Evolutionary conservation across 805 yeast genomes (phyloP).

Genomic region (Zygosaccharomyces lentus): DNA sequence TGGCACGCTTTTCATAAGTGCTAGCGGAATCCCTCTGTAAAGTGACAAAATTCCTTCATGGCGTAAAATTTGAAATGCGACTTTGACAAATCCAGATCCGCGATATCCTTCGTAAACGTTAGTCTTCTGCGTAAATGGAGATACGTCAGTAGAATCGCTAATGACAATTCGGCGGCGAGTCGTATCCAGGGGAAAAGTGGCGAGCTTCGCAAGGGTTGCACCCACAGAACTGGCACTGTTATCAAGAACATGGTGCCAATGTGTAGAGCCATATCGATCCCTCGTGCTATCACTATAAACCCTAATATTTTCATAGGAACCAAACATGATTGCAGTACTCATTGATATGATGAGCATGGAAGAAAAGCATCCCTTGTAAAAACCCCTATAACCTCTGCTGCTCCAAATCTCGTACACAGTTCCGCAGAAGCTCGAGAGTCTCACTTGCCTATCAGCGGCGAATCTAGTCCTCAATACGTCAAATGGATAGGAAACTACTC

Average conservation of each 20-base stretch:
- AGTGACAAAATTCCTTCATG: constrained; percentile 64
- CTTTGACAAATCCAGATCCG: constrained; percentile 26
- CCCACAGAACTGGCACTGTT: constrained; percentile 66
- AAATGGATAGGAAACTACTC: constrained; percentile 76
- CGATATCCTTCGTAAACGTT: constrained; percentile 20
- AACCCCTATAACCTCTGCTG: constrained; percentile 43
- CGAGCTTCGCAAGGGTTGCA: constrained; percentile 66
- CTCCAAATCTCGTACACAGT: constrained; percentile 35
- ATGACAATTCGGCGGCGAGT: constrained; percentile 75
- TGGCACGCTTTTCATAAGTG: constrained; percentile 77
- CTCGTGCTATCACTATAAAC: constrained; percentile 34
- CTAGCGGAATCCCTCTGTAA: constrained; percentile 69
- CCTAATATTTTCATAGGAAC: constrained; percentile 50
- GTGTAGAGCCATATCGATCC: constrained; percentile 26
- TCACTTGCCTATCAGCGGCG: constrained; percentile 53
- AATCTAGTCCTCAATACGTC: constrained; percentile 85
- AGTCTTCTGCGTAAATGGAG: constrained; percentile 17
- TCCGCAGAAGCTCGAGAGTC: constrained; percentile 19
- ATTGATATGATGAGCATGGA: constrained; percentile 61
- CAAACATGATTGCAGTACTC: constrained; percentile 70
- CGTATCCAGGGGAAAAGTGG: constrained; percentile 83
- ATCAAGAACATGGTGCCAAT: constrained; percentile 37
- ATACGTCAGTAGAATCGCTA: constrained; percentile 24
- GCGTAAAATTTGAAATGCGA: constrained; percentile 39
- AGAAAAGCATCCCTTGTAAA: constrained; percentile 47